Conservation (phyloP, 129 eudicot genomes). For the Chrysanthemum lavandulifolium region DNA sequence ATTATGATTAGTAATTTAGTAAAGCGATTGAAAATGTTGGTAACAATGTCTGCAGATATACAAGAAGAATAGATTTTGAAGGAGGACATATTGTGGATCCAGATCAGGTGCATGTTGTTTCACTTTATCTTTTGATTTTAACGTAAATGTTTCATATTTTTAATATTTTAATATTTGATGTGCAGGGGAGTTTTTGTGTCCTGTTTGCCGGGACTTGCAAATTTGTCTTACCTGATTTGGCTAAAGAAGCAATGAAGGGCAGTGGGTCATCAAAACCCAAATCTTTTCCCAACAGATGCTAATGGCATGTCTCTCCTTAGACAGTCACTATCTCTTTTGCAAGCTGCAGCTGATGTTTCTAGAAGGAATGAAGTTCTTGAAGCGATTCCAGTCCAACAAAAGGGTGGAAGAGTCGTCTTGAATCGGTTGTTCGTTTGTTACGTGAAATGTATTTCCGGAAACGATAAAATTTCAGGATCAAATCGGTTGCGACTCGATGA, state of each 20-base stretch:
- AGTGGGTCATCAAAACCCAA: slow-evolving; percentile 22
- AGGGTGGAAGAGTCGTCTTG: slow-evolving; percentile 48
- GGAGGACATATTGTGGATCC: slow-evolving; percentile 98
- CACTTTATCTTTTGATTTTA: background rate
- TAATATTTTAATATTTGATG: background rate
- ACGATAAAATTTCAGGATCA: slow-evolving; percentile 57
- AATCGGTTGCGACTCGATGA: slow-evolving; percentile 70
- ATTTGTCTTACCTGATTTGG: slow-evolving; percentile 68
- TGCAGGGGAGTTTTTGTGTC: slow-evolving; percentile 90
- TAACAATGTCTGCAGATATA: slow-evolving; percentile 42
- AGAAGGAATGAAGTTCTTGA: slow-evolving; percentile 45
- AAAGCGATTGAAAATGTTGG: background rate
- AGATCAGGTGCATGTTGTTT: slow-evolving; percentile 57
- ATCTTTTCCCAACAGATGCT: slow-evolving; percentile 25
- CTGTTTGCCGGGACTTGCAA: slow-evolving; percentile 94
- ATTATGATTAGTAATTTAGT: background rate
- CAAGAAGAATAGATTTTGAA: slow-evolving; percentile 85
- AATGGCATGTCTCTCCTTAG: slow-evolving; percentile 39
- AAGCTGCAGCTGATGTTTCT: slow-evolving; percentile 63
- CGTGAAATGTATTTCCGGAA: slow-evolving; percentile 69
- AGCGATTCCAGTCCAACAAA: slow-evolving; percentile 44
- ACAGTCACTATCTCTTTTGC: slow-evolving; percentile 64
- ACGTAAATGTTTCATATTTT: slow-evolving; percentile 7
- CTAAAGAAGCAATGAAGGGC: slow-evolving; percentile 39
- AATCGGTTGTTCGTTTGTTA: slow-evolving; percentile 47